A percentile compares a stretch with the other conserved stretches of the same genome.
Evolutionary conservation across 2,329 filamentous ascomycete genomes (phyloP).

Genomic region (Trichothecium roseum): DNA sequence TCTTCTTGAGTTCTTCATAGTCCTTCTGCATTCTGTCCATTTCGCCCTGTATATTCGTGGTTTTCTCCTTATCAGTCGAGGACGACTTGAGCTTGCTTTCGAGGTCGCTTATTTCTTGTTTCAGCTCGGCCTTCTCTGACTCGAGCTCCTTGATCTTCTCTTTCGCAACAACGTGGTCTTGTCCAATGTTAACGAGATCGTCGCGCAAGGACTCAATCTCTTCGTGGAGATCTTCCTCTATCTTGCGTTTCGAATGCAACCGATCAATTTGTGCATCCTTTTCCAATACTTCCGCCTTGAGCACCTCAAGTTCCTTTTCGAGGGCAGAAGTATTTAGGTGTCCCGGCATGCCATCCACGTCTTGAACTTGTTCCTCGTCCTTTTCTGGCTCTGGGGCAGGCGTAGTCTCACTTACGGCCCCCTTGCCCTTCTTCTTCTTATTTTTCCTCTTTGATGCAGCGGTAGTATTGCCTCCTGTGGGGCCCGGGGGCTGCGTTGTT

Average conservation of each 20-base stretch:
- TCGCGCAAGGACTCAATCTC: slow-evolving; percentile 80
- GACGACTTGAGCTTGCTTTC: slow-evolving; percentile 56
- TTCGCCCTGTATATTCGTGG: slow-evolving; percentile 48
- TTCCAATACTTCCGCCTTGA: slow-evolving; percentile 43
- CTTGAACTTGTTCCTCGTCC: slow-evolving; percentile 24
- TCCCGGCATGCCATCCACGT: slow-evolving; percentile 17
- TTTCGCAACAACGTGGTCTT: slow-evolving; percentile 76
- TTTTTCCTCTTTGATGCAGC: slow-evolving; percentile 50
- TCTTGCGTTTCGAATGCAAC: slow-evolving; percentile 58
- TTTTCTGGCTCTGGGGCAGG: slow-evolving; percentile 14
- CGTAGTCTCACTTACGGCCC: slow-evolving; percentile 36
- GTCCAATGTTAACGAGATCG: slow-evolving; percentile 66
- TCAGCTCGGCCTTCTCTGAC: slow-evolving; percentile 55
- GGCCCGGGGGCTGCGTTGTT: slow-evolving; percentile 13
- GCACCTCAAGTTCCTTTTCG: slow-evolving; percentile 35
- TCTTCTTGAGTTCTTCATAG: slow-evolving; percentile 59
- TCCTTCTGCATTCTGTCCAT: slow-evolving; percentile 44
- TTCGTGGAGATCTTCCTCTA: slow-evolving; percentile 69
- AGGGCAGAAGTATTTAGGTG: slow-evolving; percentile 24
- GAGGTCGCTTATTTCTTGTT: slow-evolving; percentile 51
- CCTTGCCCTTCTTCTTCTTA: slow-evolving; percentile 86
- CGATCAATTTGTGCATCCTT: slow-evolving; percentile 66
- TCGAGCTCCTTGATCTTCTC: slow-evolving; percentile 63
- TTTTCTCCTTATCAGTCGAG: slow-evolving; percentile 26
- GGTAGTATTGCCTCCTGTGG: slow-evolving; percentile 12